Conservation (phyloP, 2,329 filamentous ascomycete species). For the Periconia macrospinosa region DNA sequence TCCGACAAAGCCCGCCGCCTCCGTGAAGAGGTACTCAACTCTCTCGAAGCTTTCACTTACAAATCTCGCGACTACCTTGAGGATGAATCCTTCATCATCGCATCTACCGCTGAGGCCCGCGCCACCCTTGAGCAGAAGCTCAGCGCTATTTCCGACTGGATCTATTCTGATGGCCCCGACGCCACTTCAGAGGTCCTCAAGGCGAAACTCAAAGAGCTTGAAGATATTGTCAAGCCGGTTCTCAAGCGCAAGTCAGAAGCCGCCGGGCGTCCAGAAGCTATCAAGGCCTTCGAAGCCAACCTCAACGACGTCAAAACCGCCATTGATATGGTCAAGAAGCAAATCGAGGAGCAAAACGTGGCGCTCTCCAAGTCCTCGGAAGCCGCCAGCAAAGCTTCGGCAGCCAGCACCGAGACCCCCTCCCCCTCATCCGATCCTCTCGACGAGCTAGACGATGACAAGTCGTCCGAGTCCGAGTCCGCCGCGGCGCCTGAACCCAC, state of each 20-base stretch:
- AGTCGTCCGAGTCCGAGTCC: slow-evolving; percentile 40
- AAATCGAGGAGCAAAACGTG: slow-evolving; percentile 71
- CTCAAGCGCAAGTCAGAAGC: slow-evolving; percentile 75
- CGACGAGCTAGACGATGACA: slow-evolving; percentile 65
- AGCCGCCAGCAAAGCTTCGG: slow-evolving; percentile 46
- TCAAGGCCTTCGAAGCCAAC: slow-evolving; percentile 69
- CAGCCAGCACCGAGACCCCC: slow-evolving; percentile 45
- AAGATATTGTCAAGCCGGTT: slow-evolving; percentile 76
- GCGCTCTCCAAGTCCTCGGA: slow-evolving; percentile 46
- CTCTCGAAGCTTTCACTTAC: slow-evolving; percentile 93
- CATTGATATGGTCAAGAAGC: slow-evolving; percentile 67
- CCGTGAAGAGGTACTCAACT: slow-evolving; percentile 86
- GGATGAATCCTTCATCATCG: slow-evolving; percentile 71
- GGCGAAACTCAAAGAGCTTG: slow-evolving; percentile 73
- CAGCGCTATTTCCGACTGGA: slow-evolving; percentile 78
- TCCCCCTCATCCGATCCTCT: slow-evolving; percentile 53
- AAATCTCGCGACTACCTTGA: slow-evolving; percentile 80
- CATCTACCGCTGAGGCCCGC: slow-evolving; percentile 70
- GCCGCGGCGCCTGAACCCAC: slow-evolving; percentile 28
- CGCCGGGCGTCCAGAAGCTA: slow-evolving; percentile 67
- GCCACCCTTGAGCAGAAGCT: slow-evolving; percentile 68
- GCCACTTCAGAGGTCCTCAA: slow-evolving; percentile 76
- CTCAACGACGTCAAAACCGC: slow-evolving; percentile 73
- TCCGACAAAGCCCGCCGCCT: slow-evolving; percentile 77
- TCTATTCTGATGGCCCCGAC: slow-evolving; percentile 81